Base-by-base conservation (phyloP, 495 filamentous ascomycete genomes). In the Xylaria bambusicola region DNA sequence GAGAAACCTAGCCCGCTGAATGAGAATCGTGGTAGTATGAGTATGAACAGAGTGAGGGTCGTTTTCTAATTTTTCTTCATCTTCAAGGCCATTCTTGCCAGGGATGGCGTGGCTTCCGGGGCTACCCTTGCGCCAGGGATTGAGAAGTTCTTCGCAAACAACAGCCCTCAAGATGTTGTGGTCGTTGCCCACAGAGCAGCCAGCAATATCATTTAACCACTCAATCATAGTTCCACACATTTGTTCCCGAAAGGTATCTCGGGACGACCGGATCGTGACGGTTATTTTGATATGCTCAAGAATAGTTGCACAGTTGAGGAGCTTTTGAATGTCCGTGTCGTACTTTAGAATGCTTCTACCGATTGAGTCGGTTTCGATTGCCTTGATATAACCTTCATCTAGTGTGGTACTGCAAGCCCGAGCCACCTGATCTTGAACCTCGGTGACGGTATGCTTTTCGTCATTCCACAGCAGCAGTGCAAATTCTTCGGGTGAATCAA, bases 211-310 rank as follows among this genome's bases (percentile, higher is more conserved):
- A 21, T 84, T 80, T 2, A 98, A 82, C 95, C 95, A 98, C 66
- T 97, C 92, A 55, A 97, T 88, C 62, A 98, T 95, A n/a, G 93
- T 93, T 2, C 86, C 92, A 70, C 92, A 96, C 94, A 98, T 98
- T 71, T 97, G 90, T 74, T 98, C 94, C 59, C 94, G 81, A 77
- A 97, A 98, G 0, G 90, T 97, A 73, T 98, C 94, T 52, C 94
- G 81, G 0, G 95, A 81, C 27, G 95, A 97, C 6, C 94, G 86
- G 59, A 98, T 92, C 4, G 95, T 98, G 55, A 95, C 89, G 0
- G 95, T 98, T 50, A 98, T 86, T 70, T 96, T 96, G 77, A 97
- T 96, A 52, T 94, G 85, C 71, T 98, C 95, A 40, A 98, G 90
- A 27, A 91, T 86, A 64, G 82, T 87, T 6, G 92, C 89, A 48